Conservation (phyloP, 2,329 filamentous ascomycete genomes). For the Aspergillus caelatus region DNA sequence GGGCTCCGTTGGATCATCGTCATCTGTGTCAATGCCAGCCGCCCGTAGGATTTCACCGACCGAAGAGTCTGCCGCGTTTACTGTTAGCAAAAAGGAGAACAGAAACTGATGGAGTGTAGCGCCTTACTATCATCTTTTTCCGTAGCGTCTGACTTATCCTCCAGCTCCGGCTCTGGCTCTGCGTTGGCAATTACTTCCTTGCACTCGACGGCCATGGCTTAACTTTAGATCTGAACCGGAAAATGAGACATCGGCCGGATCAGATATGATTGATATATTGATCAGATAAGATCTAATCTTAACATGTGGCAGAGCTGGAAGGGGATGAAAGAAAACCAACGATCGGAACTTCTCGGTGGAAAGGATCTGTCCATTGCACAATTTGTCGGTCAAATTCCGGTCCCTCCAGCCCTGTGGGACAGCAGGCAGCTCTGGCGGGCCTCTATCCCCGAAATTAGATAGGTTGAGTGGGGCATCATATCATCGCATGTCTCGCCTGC, state of each 20-base stretch:
- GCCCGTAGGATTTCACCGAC: slow-evolving; percentile 25
- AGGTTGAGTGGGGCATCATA: neutral
- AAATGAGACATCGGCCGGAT: neutral
- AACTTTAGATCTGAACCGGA: neutral
- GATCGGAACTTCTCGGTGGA: neutral
- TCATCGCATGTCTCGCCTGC: neutral
- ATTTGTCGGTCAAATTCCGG: neutral
- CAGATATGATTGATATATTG: slow-evolving; percentile 1
- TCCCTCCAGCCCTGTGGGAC: neutral
- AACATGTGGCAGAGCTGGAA: neutral
- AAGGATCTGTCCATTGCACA: neutral
- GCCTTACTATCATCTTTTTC: neutral
- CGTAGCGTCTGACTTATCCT: neutral
- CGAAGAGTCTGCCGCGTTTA: neutral
- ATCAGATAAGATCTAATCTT: slow-evolving; percentile 3
- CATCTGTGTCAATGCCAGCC: slow-evolving; percentile 52
- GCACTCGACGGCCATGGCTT: neutral
- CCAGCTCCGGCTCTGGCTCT: neutral
- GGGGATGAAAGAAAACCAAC: neutral
- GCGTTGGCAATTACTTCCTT: neutral
- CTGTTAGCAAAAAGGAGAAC: neutral
- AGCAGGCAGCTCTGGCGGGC: neutral
- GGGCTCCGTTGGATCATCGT: slow-evolving; percentile 52
- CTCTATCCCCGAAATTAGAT: neutral
- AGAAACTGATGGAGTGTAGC: no score